Evolutionary conservation across 139 green algal genomes (phyloP).

Genomic region (Medakamo hakoo): DNA sequence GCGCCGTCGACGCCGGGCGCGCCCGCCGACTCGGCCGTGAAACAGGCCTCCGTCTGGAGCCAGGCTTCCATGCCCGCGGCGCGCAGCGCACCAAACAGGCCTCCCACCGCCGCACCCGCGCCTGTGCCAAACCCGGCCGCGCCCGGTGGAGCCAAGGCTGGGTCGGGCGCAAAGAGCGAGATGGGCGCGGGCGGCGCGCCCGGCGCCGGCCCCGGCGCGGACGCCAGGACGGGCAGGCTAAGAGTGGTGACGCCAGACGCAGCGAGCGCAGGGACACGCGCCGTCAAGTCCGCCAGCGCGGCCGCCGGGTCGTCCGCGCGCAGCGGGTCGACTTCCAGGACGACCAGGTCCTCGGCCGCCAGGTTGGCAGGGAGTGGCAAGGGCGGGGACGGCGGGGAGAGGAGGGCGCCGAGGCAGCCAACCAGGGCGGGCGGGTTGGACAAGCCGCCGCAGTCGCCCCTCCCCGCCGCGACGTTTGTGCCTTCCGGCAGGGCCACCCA

Average conservation of each 20-base stretch:
- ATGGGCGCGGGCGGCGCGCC: neutral
- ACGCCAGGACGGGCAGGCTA: neutral
- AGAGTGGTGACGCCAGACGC: neutral
- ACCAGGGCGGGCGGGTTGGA: neutral
- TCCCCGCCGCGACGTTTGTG: neutral
- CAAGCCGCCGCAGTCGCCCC: no score
- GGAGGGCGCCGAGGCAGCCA: neutral
- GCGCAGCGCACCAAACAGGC: neutral
- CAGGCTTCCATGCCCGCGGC: neutral
- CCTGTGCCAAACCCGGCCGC: no score
- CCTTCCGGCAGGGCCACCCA: neutral
- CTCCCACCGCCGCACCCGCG: neutral
- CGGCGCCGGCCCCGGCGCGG: no score
- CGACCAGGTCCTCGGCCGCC: neutral
- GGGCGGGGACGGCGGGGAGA: neutral
- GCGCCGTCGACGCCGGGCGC: neutral
- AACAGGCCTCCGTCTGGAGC: neutral
- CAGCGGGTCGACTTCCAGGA: neutral
- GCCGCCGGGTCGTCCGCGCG: no score
- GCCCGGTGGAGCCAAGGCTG: neutral
- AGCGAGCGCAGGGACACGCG: no score
- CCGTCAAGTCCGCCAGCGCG: neutral
- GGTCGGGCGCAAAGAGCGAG: neutral
- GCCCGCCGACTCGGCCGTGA: no score
- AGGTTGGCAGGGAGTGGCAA: neutral